phyloP scores from a whole-genome alignment of 352 stramenopile genomes.

The Phytopythium vexans region DNA sequence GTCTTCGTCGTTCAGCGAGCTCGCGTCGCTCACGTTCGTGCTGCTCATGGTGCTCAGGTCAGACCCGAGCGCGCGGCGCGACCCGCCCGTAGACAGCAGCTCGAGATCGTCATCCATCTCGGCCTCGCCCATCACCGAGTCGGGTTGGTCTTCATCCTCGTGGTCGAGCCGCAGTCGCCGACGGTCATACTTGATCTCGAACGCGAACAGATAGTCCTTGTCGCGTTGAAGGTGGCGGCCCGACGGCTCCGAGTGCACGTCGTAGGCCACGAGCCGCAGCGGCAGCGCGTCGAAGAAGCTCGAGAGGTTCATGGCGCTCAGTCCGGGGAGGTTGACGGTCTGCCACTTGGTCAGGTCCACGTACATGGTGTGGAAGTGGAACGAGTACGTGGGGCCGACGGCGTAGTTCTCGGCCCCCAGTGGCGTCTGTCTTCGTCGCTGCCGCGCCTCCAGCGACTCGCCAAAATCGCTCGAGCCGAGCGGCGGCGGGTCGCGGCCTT shows the following conservation, averaged over 20 bases:
- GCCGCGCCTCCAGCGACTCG: constrained; percentile 46
- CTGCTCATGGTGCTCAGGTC: constrained; percentile 53
- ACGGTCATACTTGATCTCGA: constrained; percentile 62
- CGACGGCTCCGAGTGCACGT: constrained; percentile 18
- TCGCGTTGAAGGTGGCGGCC: constrained; percentile 42
- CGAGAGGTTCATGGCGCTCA: constrained; percentile 71
- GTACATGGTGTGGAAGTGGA: constrained; percentile 90
- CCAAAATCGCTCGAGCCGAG: constrained; percentile 62
- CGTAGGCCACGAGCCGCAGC: constrained; percentile 72
- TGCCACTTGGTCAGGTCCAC: constrained; percentile 79
- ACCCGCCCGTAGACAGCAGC: background rate
- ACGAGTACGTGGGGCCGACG: constrained; percentile 79
- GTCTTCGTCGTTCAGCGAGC: constrained; percentile 44
- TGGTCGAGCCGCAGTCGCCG: constrained; percentile 5
- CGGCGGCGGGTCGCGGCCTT: constrained; percentile 41
- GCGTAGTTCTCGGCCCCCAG: constrained; percentile 46
- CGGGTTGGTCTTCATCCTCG: constrained; percentile 9
- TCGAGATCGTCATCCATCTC: constrained; percentile 10
- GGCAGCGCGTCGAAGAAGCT: constrained; percentile 80
- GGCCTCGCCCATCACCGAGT: constrained; percentile 5
- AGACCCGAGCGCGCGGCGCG: constrained; percentile 9
- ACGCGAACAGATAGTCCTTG: constrained; percentile 83
- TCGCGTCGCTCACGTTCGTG: constrained; percentile 40
- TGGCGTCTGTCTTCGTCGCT: constrained; percentile 37
- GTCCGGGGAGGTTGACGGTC: constrained; percentile 70